phyloP scores from a whole-genome alignment of 768 basidiomycete genomes.

The Kwoniella dejecticola region DNA sequence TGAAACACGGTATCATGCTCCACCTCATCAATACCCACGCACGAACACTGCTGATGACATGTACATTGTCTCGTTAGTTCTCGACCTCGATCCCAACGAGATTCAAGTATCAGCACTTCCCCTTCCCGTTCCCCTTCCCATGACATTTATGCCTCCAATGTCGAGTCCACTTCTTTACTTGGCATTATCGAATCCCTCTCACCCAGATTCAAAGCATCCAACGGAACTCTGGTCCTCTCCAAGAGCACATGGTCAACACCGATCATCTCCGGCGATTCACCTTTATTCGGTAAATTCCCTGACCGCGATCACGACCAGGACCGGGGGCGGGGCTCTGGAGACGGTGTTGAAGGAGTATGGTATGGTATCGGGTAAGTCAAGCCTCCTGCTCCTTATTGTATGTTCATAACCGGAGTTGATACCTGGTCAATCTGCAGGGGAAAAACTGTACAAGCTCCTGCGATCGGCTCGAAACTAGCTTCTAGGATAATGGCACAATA shows the following conservation, averaged over 20 bases:
- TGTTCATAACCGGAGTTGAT: background rate
- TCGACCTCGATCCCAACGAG: too few relatives aligned
- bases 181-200: constrained; percentile 25
- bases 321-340: too few relatives aligned
- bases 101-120: too few relatives aligned
- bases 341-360: constrained; percentile 64
- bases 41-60: too few relatives aligned
- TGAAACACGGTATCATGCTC: too few relatives aligned
- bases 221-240: constrained; percentile 60
- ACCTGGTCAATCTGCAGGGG: background rate
- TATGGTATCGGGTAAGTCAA: constrained; percentile 62
- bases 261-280: constrained; percentile 60
- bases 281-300: constrained; percentile 72
- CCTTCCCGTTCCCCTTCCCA: too few relatives aligned
- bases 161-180: background rate
- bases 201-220: constrained; percentile 32
- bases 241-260: constrained; percentile 76
- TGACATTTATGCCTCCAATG: background rate
- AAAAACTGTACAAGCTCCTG: constrained; percentile 58
- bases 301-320: too few relatives aligned
- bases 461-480: constrained; percentile 61
- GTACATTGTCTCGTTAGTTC: too few relatives aligned
- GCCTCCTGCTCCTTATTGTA: constrained; percentile 10
- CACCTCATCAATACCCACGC: too few relatives aligned
- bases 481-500: background rate